Conservation (phyloP, 2,329 filamentous ascomycete species). For the Trichoderma aggressivum region DNA sequence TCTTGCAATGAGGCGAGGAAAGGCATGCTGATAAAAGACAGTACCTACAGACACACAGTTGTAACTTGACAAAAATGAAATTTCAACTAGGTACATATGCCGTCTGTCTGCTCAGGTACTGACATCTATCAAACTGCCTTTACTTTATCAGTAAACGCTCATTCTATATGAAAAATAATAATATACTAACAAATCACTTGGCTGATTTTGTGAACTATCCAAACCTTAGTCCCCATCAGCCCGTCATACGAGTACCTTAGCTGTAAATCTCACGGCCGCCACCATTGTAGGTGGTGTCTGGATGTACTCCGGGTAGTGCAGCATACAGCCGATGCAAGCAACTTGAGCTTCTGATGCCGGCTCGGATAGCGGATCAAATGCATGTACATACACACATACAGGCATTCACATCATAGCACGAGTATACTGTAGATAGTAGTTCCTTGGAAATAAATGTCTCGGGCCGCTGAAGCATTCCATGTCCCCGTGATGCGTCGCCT, state of each 20-base stretch:
- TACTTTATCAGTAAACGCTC: neutral
- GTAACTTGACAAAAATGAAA: neutral
- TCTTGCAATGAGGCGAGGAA: neutral
- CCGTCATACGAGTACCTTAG: neutral
- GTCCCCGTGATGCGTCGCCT: conserved; percentile 3
- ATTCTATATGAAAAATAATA: neutral
- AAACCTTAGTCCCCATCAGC: neutral
- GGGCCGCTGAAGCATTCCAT: neutral
- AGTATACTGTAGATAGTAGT: neutral
- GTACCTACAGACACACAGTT: neutral
- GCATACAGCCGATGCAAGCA: neutral
- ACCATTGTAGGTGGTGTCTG: neutral
- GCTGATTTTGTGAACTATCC: neutral
- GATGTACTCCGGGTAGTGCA: neutral
- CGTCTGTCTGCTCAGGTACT: neutral
- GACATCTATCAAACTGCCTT: neutral
- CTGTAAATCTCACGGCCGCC: neutral
- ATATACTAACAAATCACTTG: too few species aligned
- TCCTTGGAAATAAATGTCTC: neutral
- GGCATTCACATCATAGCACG: neutral
- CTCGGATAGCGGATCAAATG: neutral
- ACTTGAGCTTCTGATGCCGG: neutral
- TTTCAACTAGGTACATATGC: too few species aligned
- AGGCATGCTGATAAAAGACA: neutral
- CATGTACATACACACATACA: neutral